Base-by-base conservation (phyloP, 2,329 filamentous ascomycete species). In the Aschersonia sp. region DNA sequence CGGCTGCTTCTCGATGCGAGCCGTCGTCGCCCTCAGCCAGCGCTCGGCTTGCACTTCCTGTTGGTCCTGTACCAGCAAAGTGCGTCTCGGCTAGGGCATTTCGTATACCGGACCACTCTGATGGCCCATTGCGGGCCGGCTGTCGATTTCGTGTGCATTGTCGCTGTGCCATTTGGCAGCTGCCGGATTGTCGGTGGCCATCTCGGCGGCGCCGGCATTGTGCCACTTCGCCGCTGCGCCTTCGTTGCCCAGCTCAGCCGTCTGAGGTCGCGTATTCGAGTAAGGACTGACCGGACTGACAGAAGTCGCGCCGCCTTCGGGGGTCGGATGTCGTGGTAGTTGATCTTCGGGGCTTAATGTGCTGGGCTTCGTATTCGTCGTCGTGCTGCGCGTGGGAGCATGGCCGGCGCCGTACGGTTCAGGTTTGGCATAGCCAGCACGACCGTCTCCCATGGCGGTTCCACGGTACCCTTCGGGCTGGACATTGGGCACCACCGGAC, bases 61-160 rank as follows among this genome's bases (percentile, higher is more conserved):
- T 22, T 22, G 2, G 22, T 22, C 22, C 22, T 32, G 6, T 37
- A 12, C 10, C 32, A 33, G 9, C 14, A 58, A 68, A 49, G 59
- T 58, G 52, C 67, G 68, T 32, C 49, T 52, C 52, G 68, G 60
- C 10, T 61, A 54, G 4, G 67, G 63, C 67, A 69, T 69, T 58
- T 69, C 67, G 49, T 66, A 69, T 5, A 69, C 64, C 2, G 63
- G 62, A 1, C 61, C 63, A 39, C 53, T 63, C 52, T 58, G 60
- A 52, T 55, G 62, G 53, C 47, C 55, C 53, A 59, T 52, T 5
- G 65, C 57, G 32, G 62, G 55, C 42, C 61, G 56, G 44, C 63
- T 57, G 48, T 68, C 66, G 49, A 68, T 67, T 57, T 68, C 66
- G 4, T 63, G 56, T 4, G 65, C 65, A 42, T 61, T 54, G 11